Base-by-base conservation (phyloP, 2,329 filamentous ascomycete genomes). In the Colletotrichum sp. region DNA sequence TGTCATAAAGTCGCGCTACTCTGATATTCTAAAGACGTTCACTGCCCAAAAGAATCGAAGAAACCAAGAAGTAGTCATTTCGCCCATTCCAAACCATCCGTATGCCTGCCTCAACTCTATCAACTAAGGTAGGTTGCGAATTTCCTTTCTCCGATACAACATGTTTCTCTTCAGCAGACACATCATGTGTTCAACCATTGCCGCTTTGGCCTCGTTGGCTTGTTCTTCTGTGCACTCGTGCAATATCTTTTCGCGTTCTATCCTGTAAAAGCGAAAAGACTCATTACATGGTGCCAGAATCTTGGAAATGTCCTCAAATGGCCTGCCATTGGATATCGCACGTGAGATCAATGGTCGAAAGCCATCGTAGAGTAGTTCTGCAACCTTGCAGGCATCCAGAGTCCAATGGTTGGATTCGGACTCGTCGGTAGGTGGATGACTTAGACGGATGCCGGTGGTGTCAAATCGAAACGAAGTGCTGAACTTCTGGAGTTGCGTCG, bases 211-310 rank as follows among this genome's bases (percentile, higher is more conserved):
- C n/a, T 48, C 43, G 9, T 21, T 4, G 43, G 18, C 18, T 24
- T 48, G 43, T 48, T 48, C 43, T 21, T 48, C 10, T 4, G 43
- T 48, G 3, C 2, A 48, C 43, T 21, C 18, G 0, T 48, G 18
- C n/a, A 48, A 12, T 2, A 3, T 1, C 43, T n/a, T 3, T 21
- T 3, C 43, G 10, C 18, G 18, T 21, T 48, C n/a, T 7, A 3
- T 1, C 5, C 0, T 21, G 0, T 21, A 48, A 21, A n/a, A 7
- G 43, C n/a, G n/a, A 48, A 48, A 48, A n/a, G 18, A 0, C n/a
- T 48, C 43, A 21, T 48, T 3, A 13, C 43, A 3, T 48, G 43
- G 43, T 0, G 5, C 0, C 43, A 48, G n/a, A 48, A 48, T 48
- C 18, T 48, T 48, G 18, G 10, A 13, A 48, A 48, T 48, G 18